Conservation (phyloP, 352 stramenopile genomes). For the Plasmopara halstedii region DNA sequence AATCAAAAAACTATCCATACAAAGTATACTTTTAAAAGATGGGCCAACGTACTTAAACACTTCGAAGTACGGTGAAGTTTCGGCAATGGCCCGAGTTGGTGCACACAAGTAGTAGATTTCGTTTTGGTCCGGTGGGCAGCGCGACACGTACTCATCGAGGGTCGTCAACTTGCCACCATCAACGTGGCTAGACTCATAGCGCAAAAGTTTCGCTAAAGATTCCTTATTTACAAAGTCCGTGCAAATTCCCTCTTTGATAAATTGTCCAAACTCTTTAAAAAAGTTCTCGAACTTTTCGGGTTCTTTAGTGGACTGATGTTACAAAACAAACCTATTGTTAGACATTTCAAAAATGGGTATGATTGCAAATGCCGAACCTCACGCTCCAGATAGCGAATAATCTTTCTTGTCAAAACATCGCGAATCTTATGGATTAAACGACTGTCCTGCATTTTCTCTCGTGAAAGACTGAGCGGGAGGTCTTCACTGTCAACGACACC, state of each 20-base stretch:
- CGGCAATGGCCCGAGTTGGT: conserved; percentile 91
- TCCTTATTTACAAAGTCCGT: conserved; percentile 89
- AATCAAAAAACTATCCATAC: conserved; percentile 1
- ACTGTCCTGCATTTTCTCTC: conserved; percentile 99
- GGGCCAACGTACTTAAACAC: conserved; percentile 91
- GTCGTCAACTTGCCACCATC: conserved; percentile 89
- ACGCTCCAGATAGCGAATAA: conserved; percentile 86
- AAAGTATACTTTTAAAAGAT: not conserved
- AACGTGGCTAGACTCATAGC: conserved; percentile 96
- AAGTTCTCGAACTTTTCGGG: conserved; percentile 96
- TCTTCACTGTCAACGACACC: conserved; percentile 96
- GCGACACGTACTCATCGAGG: conserved; percentile 98
- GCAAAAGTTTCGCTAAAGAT: conserved; percentile 95
- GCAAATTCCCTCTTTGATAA: conserved; percentile 98
- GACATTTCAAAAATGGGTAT: not conserved
- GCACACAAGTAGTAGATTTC: conserved; percentile 99
- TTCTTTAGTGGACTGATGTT: conserved; percentile 86
- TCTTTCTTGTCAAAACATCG: conserved; percentile 91
- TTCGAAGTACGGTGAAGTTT: conserved; percentile 98
- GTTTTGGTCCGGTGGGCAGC: conserved; percentile 93
- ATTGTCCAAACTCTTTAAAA: conserved; percentile 96
- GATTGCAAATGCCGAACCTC: conserved; percentile 21
- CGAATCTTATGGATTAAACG: conserved; percentile 94
- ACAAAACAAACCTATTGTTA: not conserved
- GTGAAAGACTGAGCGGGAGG: conserved; percentile 96